Evolutionary conservation across 352 stramenopile genomes (phyloP), one percentile per base, ranked within the genome.

Genomic region (Globisporangium takayamanum): DNA sequence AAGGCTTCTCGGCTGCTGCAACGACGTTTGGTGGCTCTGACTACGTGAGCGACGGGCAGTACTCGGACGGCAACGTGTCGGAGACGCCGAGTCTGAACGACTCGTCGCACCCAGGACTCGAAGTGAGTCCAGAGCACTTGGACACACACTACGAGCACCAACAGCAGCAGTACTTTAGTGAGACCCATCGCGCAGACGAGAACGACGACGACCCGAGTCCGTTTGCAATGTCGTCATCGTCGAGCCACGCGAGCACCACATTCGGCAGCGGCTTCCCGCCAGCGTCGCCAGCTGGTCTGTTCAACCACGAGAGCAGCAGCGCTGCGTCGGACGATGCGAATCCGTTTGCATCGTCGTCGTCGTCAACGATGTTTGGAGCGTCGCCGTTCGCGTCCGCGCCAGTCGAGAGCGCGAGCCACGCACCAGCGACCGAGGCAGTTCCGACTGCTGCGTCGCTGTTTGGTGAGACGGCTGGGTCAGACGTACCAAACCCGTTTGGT

Each of bases 401-500:
- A 36, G 33, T 22, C 47, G 53, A 56, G 11, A 67, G 39, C 15
- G 16, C 50, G 22, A 55, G 11, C 15, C 44, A 18, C 0, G 37
- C 41, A n/a, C 8, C 33, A 14, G 25, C 25, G 6, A 11, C 51
- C 18, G 66, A 73, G 18, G 55, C 50, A 2, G 37, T 87, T 33
- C 66, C 67, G 11, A 84, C 68, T 63, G 78, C 82, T 48, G 60
- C 72, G 11, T 88, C 73, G 3, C 69, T 92, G 2, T 92, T 92
- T 73, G 79, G 76, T 41, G 61, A 68, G 12, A 87, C 78, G 20
- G 58, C 66, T 50, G 65, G 63, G 54, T 64, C 61, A 28, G 69
- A 79, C 64, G 68, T 72, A 25, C 59, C 74, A 8, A 88, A 87
- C 33, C 76, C 72, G 25, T 92, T 89, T 45, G 66, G 66, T 26